Conservation (phyloP, 805 yeast genomes). For the Candida pini region DNA sequence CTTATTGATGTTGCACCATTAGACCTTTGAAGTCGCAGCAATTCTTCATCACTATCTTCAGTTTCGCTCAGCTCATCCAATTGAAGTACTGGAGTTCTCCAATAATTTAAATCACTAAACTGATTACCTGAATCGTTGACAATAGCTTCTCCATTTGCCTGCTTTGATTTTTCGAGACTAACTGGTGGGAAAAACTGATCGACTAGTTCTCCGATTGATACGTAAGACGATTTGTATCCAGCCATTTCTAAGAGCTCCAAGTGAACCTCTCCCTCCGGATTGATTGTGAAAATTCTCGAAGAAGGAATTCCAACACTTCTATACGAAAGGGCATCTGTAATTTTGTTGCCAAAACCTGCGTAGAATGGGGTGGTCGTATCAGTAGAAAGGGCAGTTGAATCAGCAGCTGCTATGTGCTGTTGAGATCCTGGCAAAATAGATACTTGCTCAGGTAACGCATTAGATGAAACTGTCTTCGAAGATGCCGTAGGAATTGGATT, state of each 20-base stretch:
- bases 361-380: conserved; percentile 75
- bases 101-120: conserved; percentile 82
- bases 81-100: conserved; percentile 79
- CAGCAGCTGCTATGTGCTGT: not conserved
- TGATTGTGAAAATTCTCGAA: conserved; percentile 90
- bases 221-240: conserved; percentile 83
- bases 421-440: not conserved
- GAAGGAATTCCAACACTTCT: conserved; percentile 91
- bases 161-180: conserved; percentile 13
- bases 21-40: not conserved
- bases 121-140: conserved; percentile 44
- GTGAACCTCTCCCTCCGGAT: conserved; percentile 95
- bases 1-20: too few relatives aligned
- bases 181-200: conserved; percentile 97
- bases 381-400: conserved; percentile 7
- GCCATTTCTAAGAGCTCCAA: conserved; percentile 94
- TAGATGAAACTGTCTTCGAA: not conserved
- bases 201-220: conserved; percentile 86
- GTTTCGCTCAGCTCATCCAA: conserved; percentile 54
- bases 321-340: conserved; percentile 93
- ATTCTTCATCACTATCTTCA: conserved; percentile 28
- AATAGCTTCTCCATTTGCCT: conserved; percentile 10
- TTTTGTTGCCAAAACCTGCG: conserved; percentile 96
- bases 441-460: not conserved
- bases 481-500: not conserved